These are phyloP conservation scores for Physcia stellaris DNA, from an alignment of 495 filamentous ascomycete genomes.

Conservation along the genomic window DNA sequence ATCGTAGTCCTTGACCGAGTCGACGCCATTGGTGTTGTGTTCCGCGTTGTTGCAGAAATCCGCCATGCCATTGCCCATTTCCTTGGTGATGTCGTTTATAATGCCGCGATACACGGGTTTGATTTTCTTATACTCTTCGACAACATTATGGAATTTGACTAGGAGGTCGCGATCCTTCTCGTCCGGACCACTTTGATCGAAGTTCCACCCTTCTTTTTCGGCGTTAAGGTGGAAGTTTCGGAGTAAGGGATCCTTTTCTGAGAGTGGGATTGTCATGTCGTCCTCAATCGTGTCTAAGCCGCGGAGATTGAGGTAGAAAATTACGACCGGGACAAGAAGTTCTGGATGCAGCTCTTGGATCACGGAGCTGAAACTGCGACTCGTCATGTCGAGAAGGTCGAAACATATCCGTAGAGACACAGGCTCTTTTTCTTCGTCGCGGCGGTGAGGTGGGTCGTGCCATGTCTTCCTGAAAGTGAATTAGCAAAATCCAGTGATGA, in stretches of 20 bases:
- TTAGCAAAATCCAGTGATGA: constrained; percentile 11
- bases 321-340: constrained; percentile 70
- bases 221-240: constrained; percentile 65
- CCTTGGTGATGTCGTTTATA: constrained; percentile 84
- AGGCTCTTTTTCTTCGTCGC: constrained; percentile 61
- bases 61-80: constrained; percentile 98
- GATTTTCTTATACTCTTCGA: constrained; percentile 77
- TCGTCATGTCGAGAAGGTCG: constrained; percentile 72
- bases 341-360: constrained; percentile 93
- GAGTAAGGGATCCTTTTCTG: constrained; percentile 74
- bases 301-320: constrained; percentile 90
- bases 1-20: constrained; percentile 80
- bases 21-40: constrained; percentile 60
- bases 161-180: constrained; percentile 91
- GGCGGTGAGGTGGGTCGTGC: constrained; percentile 85
- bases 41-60: constrained; percentile 80
- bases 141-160: constrained; percentile 78
- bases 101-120: constrained; percentile 73
- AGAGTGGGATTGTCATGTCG: constrained; percentile 80
- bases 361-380: constrained; percentile 83
- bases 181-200: constrained; percentile 67
- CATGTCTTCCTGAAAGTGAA: constrained; percentile 65
- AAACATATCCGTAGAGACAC: constrained; percentile 67
- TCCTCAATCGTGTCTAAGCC: constrained; percentile 95
- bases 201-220: constrained; percentile 81